Base-by-base conservation (phyloP, 176 grass and related monocot genomes). In the Eragrostis curvula region DNA sequence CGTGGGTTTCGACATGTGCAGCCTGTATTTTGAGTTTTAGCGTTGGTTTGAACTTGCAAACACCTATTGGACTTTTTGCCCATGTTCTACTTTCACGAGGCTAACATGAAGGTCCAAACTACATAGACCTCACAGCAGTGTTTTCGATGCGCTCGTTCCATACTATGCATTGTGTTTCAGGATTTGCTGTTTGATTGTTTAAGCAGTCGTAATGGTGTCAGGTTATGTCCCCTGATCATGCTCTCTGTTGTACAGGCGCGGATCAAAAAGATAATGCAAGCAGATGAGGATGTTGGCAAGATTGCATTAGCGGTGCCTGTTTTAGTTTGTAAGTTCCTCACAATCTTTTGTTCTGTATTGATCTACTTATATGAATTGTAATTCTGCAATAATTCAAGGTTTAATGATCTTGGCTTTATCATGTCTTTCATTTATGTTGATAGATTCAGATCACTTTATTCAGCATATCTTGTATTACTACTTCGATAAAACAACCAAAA, bases 241-340 rank as follows among this genome's bases (percentile, higher is more conserved):
- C 14, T 87, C 53, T n/a, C 30, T 89, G 25, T 66, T 85, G 21
- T 87, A 62, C 60, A 96, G 97, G 85, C 97, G 41, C 89, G 93
- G 69, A 99, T 99, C 85, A 99, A 99, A 79, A 99, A 99, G 87
- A 99, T 99, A 73, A 99, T 99, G 97, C 93, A 99, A 92, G 89
- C 97, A 89, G 97, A 99, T 85, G 97, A 99, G 77, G 97, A 99
- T 17, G 93, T 99, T 62, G 93, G 97, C 57, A 99, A 99, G 85
- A 99, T 99, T 81, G 97, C 97, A 20, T 66, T 81, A 50, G 97
- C 97, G 55, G 97, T 99, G 75, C 97, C 97, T 88, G 89, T 99
- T 94, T 86, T 99, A 92, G 97, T 99, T 52, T 99, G 97, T 99
- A 90, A 92, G 97, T 90, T 78, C 16, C 2, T 11, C 28, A 23